A percentile compares a stretch with the other conserved stretches of the same genome.
phyloP scores from a whole-genome alignment of 345 rosid genomes.

The Ricinus communis region DNA sequence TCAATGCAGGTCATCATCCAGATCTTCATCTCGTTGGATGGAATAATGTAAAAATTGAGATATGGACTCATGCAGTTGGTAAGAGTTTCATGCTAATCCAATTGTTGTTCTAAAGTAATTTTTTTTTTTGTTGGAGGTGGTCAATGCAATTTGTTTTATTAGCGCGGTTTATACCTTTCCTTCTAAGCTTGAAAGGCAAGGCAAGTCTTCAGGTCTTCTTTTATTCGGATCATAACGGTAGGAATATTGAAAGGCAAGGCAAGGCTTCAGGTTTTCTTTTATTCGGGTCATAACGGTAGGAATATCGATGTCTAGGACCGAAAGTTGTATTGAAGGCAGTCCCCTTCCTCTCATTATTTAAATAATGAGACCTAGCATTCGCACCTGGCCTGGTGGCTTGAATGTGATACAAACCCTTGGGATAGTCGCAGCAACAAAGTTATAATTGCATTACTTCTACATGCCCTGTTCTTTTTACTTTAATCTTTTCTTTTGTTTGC shows the following conservation, averaged over 20 bases:
- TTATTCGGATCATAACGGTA: too few relatives aligned
- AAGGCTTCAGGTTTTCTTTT: too few relatives aligned
- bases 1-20: constrained; percentile 88
- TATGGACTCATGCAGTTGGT: constrained; percentile 96
- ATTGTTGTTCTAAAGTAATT: not conserved
- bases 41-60: constrained; percentile 87
- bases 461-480: not conserved
- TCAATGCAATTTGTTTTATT: too few relatives aligned
- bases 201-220: too few relatives aligned
- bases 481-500: not conserved
- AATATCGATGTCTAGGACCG: too few relatives aligned
- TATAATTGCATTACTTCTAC: not conserved
- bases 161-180: too few relatives aligned
- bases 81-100: constrained; percentile 21
- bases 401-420: not conserved
- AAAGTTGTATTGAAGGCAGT: too few relatives aligned
- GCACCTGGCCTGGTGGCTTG: not conserved
- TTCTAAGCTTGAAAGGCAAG: too few relatives aligned
- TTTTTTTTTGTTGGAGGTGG: not conserved
- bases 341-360: not conserved
- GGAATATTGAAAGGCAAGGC: too few relatives aligned
- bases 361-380: not conserved
- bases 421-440: not conserved
- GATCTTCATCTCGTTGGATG: constrained; percentile 97
- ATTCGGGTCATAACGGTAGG: too few relatives aligned